A percentile compares a stretch with the other conserved stretches of the same genome.
phyloP scores from a whole-genome alignment of 2,329 filamentous ascomycete genomes.

The Nigrospora osmanthi region DNA sequence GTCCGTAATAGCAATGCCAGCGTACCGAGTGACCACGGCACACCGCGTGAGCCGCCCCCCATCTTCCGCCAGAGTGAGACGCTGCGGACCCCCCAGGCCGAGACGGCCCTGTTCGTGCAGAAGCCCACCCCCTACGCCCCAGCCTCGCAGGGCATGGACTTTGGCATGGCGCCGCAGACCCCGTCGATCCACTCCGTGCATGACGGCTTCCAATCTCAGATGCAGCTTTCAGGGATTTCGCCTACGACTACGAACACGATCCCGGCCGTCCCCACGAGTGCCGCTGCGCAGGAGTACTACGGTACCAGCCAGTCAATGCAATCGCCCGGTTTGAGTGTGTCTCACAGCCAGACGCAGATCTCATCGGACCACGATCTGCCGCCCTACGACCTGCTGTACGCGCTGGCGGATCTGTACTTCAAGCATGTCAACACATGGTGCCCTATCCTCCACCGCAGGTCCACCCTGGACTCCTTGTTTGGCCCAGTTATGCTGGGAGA shows the following conservation, averaged over 20 bases:
- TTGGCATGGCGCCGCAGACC: constrained; percentile 36
- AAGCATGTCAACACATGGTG: constrained; percentile 80
- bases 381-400: constrained; percentile 66
- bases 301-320: constrained; percentile 37
- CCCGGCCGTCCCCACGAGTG: constrained; percentile 26
- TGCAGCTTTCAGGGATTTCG: constrained; percentile 30
- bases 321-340: constrained; percentile 49
- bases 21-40: constrained; percentile 47
- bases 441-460: constrained; percentile 79
- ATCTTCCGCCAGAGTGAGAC: constrained; percentile 44
- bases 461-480: constrained; percentile 75
- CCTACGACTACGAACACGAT: constrained; percentile 25
- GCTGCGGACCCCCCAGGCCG: constrained; percentile 45
- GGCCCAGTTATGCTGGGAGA: constrained; percentile 70
- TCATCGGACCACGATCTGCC: constrained; percentile 60
- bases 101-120: constrained; percentile 53
- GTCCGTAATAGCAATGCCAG: constrained; percentile 42
- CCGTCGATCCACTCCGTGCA: constrained; percentile 33
- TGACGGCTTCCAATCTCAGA: constrained; percentile 40
- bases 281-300: constrained; percentile 43
- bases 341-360: constrained; percentile 36
- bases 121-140: constrained; percentile 45
- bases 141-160: constrained; percentile 39
- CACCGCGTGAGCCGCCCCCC: constrained; percentile 38
- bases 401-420: constrained; percentile 69